Evolutionary conservation across 768 basidiomycete species (phyloP).

Genomic region (Suillus decipiens): DNA sequence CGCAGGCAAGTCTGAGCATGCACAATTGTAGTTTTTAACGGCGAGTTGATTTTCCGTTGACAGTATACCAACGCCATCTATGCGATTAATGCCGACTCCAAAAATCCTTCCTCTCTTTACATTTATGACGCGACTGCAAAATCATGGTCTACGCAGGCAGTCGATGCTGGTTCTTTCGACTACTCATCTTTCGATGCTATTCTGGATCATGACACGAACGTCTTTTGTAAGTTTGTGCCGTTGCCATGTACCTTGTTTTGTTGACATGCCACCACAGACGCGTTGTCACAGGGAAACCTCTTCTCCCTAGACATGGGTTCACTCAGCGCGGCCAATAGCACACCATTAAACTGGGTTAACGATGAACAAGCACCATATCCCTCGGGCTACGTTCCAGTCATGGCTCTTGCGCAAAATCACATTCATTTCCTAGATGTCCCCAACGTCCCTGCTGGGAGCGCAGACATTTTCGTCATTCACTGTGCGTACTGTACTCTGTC

Average conservation of each 20-base stretch:
- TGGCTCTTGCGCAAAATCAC: slow-evolving; percentile 87
- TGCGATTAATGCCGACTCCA: slow-evolving; percentile 73
- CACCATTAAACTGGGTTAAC: slow-evolving; percentile 63
- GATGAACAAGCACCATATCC: slow-evolving; percentile 59
- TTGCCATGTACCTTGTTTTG: not conserved
- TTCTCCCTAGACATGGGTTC: slow-evolving; percentile 71
- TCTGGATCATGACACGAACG: slow-evolving; percentile 93
- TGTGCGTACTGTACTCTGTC: slow-evolving; percentile 48
- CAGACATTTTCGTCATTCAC: slow-evolving; percentile 85
- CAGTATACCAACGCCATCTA: slow-evolving; percentile 88
- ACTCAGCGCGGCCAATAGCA: slow-evolving; percentile 60
- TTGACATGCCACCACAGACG: slow-evolving; percentile 46
- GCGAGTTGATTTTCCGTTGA: slow-evolving; percentile 13
- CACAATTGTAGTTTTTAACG: not conserved
- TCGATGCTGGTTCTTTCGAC: slow-evolving; percentile 57
- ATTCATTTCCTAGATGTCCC: slow-evolving; percentile 81
- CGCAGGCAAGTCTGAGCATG: slow-evolving; percentile 46
- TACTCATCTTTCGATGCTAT: slow-evolving; percentile 66
- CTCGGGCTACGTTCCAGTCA: slow-evolving; percentile 65
- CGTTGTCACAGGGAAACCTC: slow-evolving; percentile 63
- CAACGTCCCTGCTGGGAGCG: slow-evolving; percentile 62
- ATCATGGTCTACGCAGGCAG: slow-evolving; percentile 78
- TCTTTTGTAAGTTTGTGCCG: slow-evolving; percentile 60
- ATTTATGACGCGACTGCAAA: slow-evolving; percentile 76
- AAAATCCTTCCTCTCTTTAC: slow-evolving; percentile 69